phyloP scores from a whole-genome alignment of 768 basidiomycete genomes.

The Trametes coccinea region DNA sequence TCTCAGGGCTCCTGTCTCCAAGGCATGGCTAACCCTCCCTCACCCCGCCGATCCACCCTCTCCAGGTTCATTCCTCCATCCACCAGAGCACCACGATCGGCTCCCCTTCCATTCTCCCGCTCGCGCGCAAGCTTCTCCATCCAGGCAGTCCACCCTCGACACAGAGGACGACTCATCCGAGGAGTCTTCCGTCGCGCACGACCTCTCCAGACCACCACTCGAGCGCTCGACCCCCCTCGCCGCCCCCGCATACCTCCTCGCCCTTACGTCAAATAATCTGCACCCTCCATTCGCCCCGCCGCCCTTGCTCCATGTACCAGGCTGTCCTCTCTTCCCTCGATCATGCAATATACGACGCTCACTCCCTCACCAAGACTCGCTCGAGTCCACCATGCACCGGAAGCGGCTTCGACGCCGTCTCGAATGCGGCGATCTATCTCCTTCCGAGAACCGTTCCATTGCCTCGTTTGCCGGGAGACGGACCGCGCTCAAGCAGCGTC shows the following conservation, averaged over 20 bases:
- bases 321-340: conserved; percentile 49
- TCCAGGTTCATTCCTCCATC: conserved; percentile 15
- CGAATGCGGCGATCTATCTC: conserved; percentile 38
- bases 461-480: conserved; percentile 39
- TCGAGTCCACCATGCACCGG: conserved; percentile 51
- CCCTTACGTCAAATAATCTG: conserved; percentile 50
- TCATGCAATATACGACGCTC: conserved; percentile 47
- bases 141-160: conserved; percentile 16
- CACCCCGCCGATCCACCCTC: conserved; percentile 13
- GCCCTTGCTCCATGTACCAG: conserved; percentile 48
- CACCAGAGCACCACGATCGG: conserved; percentile 12
- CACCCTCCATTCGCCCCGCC: conserved; percentile 41
- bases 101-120: not conserved
- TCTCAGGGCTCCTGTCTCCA: conserved; percentile 14
- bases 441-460: conserved; percentile 46
- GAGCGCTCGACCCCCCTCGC: conserved; percentile 24
- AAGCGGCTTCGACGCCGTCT: conserved; percentile 50
- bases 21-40: conserved; percentile 17
- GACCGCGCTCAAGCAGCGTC: conserved; percentile 17
- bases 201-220: conserved; percentile 17
- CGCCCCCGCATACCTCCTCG: conserved; percentile 39
- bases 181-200: conserved; percentile 17
- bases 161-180: conserved; percentile 21
- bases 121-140: conserved; percentile 11
- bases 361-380: conserved; percentile 39